These are phyloP conservation scores for Moniliophthora roreri DNA, from an alignment of 1,284 basidiomycete genomes.

Conservation along the genomic window DNA sequence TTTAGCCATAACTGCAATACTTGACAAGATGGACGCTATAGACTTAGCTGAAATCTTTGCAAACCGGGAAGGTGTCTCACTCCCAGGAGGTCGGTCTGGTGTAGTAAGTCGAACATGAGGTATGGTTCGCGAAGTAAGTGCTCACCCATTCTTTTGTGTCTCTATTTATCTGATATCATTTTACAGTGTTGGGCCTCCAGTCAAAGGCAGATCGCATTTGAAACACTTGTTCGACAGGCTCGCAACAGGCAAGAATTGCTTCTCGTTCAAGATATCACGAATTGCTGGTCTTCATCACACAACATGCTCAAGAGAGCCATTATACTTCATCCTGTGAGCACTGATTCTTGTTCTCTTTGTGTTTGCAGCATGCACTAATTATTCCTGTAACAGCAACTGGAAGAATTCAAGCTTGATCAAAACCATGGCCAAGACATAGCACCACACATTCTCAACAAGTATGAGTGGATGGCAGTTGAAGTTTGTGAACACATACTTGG, in stretches of 20 bases:
- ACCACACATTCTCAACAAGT: neutral
- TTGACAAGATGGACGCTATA: neutral
- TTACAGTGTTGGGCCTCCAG: neutral
- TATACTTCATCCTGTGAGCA: neutral
- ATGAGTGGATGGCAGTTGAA: neutral
- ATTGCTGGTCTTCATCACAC: conserved; percentile 1
- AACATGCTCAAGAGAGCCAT: neutral
- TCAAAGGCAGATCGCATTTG: neutral
- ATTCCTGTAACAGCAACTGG: neutral
- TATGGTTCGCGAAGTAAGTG: no score
- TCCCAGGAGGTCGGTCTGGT: neutral
- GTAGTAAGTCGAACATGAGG: no score
- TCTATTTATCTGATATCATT: neutral
- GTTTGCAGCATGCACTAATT: no score
- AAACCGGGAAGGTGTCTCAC: neutral
- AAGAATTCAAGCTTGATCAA: neutral
- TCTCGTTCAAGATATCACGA: neutral
- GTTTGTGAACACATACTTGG: neutral
- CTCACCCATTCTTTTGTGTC: no score
- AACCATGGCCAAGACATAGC: neutral
- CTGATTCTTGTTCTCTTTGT: neutral
- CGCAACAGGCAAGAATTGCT: neutral
- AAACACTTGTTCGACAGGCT: no score
- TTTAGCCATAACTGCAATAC: neutral
- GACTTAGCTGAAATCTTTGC: neutral